Percentiles rank a stretch among this genome's conserved stretches.
phyloP scores from a whole-genome alignment of 2,329 filamentous ascomycete species.

The Neonectria neomacrospora region DNA sequence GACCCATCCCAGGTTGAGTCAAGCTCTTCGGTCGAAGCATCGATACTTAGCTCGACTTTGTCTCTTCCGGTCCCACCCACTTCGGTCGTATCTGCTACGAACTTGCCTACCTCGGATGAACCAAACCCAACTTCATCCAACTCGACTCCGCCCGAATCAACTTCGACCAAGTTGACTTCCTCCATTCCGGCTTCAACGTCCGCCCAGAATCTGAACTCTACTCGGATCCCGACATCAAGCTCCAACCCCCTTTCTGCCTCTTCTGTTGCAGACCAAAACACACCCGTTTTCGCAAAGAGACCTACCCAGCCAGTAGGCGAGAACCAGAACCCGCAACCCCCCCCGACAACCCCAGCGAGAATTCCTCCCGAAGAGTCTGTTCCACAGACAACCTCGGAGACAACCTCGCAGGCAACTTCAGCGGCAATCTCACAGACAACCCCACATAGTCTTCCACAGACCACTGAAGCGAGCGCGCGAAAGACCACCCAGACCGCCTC shows the following conservation, averaged over 20 bases:
- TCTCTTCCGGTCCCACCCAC: background rate
- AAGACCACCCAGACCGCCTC: constrained; percentile 4
- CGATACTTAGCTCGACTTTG: constrained; percentile 1
- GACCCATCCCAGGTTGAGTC: constrained; percentile 12
- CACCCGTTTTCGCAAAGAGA: constrained; percentile 15
- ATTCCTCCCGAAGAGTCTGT: background rate
- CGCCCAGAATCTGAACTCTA: background rate
- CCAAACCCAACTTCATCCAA: background rate
- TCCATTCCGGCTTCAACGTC: constrained; percentile 16
- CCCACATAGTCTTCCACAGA: background rate
- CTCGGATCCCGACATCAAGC: background rate
- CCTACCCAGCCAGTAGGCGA: constrained; percentile 1
- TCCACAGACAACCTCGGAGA: background rate
- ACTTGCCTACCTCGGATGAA: background rate
- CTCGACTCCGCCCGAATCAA: constrained; percentile 14
- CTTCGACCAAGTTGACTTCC: constrained; percentile 26
- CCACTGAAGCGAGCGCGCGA: constrained; percentile 16
- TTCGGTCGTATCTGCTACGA: background rate
- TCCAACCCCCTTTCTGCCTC: constrained; percentile 22
- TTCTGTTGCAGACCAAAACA: constrained; percentile 1
- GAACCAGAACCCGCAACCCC: background rate
- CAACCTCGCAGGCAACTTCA: constrained; percentile 1
- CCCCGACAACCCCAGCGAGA: background rate
- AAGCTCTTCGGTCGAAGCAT: constrained; percentile 9
- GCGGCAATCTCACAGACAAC: constrained; percentile 1